Evolutionary conservation across 306 rosid species (phyloP).

Genomic region (Vigna trinervia): DNA sequence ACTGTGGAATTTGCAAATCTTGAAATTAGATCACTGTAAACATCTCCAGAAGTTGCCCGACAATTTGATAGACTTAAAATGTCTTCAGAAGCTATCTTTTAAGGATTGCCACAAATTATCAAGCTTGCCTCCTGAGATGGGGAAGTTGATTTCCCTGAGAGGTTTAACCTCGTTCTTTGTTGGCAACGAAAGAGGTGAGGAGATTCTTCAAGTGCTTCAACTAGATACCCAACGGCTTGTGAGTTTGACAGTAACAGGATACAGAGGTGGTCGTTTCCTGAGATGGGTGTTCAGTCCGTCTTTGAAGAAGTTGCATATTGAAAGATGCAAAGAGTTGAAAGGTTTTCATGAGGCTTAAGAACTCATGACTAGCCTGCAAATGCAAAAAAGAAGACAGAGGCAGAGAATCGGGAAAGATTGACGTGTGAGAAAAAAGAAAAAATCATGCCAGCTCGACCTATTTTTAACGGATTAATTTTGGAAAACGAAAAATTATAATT

Average conservation of each 20-base stretch:
- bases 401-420: too few relatives aligned
- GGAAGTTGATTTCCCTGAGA: conserved; percentile 24
- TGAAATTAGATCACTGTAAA: background rate
- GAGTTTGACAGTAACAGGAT: background rate
- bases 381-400: too few relatives aligned
- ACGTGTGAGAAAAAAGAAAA: too few relatives aligned
- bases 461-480: too few relatives aligned
- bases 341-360: background rate
- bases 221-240: conserved; percentile 23
- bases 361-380: background rate
- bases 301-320: background rate
- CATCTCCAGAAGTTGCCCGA: background rate
- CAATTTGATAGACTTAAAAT: background rate
- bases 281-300: conserved; percentile 18
- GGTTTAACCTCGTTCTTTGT: conserved; percentile 9
- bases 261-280: background rate
- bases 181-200: conserved; percentile 31
- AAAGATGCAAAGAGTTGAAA: background rate
- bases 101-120: rapidly evolving
- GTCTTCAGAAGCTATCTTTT: conserved; percentile 25
- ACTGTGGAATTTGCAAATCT: conserved; percentile 20
- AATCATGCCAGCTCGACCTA: too few relatives aligned
- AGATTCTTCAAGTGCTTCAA: conserved; percentile 39
- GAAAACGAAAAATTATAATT: too few relatives aligned
- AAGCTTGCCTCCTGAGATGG: background rate